Conservation (phyloP, 2,329 filamentous ascomycete genomes). For the Sarocladium kiliense region DNA sequence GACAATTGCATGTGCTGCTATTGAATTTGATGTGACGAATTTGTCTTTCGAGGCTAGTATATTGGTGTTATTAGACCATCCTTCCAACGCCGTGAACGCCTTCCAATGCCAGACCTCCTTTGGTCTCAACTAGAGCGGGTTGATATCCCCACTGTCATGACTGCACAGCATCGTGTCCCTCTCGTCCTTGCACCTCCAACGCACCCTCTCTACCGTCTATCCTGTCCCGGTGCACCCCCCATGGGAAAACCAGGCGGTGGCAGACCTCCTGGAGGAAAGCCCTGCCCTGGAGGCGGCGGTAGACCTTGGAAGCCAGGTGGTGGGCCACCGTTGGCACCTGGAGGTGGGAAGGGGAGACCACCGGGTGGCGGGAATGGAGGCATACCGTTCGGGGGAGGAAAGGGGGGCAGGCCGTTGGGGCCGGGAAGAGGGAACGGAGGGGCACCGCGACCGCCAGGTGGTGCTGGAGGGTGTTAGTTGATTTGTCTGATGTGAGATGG, state of each 20-base stretch:
- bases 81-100: constrained; percentile 9
- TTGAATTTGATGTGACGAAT: neutral
- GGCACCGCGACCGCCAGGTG: constrained; percentile 35
- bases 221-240: constrained; percentile 29
- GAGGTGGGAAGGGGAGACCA: constrained; percentile 21
- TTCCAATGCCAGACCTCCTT: constrained; percentile 4
- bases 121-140: neutral
- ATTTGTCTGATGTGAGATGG: neutral
- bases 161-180: neutral
- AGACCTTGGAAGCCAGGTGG: constrained; percentile 39
- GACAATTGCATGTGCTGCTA: neutral
- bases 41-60: neutral
- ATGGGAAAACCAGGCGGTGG: constrained; percentile 29
- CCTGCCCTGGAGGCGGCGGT: constrained; percentile 35
- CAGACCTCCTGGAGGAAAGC: constrained; percentile 32
- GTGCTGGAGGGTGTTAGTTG: constrained; percentile 33
- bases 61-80: neutral
- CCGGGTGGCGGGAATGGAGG: constrained; percentile 24
- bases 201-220: constrained; percentile 27
- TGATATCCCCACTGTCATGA: too few relatives aligned
- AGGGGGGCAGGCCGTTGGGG: constrained; percentile 13
- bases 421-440: constrained; percentile 15
- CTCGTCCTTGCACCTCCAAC: neutral
- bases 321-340: constrained; percentile 16
- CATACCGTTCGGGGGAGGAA: constrained; percentile 20